Evolutionary conservation across 2,329 filamentous ascomycete genomes (phyloP), one percentile per base, ranked within the genome.

Genomic region (Aspergillus arachidicola): DNA sequence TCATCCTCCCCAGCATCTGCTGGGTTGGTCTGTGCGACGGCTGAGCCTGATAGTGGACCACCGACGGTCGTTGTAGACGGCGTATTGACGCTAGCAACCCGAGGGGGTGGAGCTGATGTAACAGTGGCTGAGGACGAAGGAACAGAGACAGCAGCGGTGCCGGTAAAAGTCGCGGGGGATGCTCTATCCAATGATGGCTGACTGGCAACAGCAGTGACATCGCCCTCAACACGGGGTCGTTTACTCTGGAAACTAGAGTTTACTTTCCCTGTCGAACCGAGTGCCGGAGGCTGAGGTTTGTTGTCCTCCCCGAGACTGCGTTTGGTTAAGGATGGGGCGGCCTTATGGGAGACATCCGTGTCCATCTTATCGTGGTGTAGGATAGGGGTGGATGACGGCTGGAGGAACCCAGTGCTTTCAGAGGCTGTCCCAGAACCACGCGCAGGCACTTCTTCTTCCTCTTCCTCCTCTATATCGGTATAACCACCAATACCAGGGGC

Each of bases 1-100:
- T 79, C 78, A 57, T 80, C 78, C 32, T 75, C 78, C 21, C 69
- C 67, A 34, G 69, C 66, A 32, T 68, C 66, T 5, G 62, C 43
- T 43, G 61, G 60, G 65, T 66, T 26, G 4, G 54, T 48, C 38
- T 61, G 56, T 9, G 55, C 43, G 16, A 58, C 50, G 28, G 50
- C 41, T 19, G 60, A 54, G 19, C 48, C 41, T 1, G 55, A 58
- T 30, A 53, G 61, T 34, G 14, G 62, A 34, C 34, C 50, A 11
- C 36, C 46, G 11, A 59, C 57, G 36, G 65, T 51, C n/a, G 43
- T 21, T 45, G 43, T 60, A 48, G 36, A 51, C 12, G 51, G 50
- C 36, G 57, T 50, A 41, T 34, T 57, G 28, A 61, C 64, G 54
- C 43, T 62, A 58, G 54, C 56, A n/a, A 34, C 43, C 12, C n/a